Evolutionary conservation across 257 asterid genomes (phyloP), one percentile per base, ranked within the genome.

Genomic region (Nicotiana attenuata): DNA sequence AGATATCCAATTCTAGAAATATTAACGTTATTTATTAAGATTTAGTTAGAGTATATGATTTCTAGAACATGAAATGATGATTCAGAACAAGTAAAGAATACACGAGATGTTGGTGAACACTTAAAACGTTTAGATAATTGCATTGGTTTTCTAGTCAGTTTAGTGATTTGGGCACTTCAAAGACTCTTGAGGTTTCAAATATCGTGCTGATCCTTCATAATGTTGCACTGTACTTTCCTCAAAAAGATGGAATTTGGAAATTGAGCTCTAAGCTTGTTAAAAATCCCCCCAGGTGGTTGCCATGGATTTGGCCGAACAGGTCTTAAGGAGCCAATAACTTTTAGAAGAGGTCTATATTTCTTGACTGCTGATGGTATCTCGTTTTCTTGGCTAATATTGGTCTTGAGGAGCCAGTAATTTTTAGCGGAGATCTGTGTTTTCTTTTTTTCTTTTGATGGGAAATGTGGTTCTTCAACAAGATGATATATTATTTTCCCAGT

Each of bases 101-200:
- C 31, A n/a, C 24, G 7, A 31, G 33, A 22, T 20, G 24, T 3
- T 41, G 57, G 19, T 41, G 59, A 69, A 1, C 3, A 11, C 20
- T 41, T 13, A 41, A 7, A 7, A 20, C 33, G n/a, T 20, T 13
- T 6, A 20, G n/a, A 20, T 41, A 3, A 41, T 20, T n/a, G 29
- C 5, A 4, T 1, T 19, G 1, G 10, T n/a, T n/a, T 68, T 68
- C 9, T 3, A n/a, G 50, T 31, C 8, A 29, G 16, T 66, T 66
- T 10, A 68, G 3, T n/a, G 5, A 38, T 38, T 35, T 75, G 81
- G 57, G 53, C 9, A 68, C 82, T 84, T 80, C 85, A 78, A 65
- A 11, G 78, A 78, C 81, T 83, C 76, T 6, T 26, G 81, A 47
- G 83, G 76, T 76, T 84, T 89, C 29, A 57, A 53, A 20, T 81